Percentiles rank a stretch among this genome's conserved stretches.
These are phyloP conservation scores for Coemansia erecta DNA, from an alignment of 192 early-diverging fungal genomes.

Conservation along the genomic window DNA sequence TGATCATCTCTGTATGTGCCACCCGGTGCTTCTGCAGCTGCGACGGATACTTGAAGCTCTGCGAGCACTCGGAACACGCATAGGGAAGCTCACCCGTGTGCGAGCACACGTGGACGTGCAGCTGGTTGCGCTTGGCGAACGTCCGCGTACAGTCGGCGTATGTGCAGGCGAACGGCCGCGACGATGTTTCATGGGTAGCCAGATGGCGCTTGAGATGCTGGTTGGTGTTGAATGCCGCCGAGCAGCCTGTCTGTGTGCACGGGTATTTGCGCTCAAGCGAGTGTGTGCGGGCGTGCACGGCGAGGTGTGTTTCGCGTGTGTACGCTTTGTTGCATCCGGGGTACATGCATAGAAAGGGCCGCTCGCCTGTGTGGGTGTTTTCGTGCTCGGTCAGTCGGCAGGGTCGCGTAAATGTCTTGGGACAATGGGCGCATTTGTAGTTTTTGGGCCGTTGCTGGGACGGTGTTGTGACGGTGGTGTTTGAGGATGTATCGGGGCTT, in stretches of 20 bases:
- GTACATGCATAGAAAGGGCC: constrained; percentile 69
- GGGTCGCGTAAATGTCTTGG: constrained; percentile 23
- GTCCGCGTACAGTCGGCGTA: constrained; percentile 23
- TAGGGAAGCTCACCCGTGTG: constrained; percentile 49
- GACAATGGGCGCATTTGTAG: constrained; percentile 26
- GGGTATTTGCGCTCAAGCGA: constrained; percentile 14
- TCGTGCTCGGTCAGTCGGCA: constrained; percentile 57
- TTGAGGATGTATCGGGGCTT: not conserved
- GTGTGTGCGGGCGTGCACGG: constrained; percentile 29
- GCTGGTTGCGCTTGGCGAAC: constrained; percentile 52
- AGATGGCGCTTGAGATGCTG: constrained; percentile 56
- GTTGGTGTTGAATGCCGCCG: constrained; percentile 42
- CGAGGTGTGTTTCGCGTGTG: constrained; percentile 47
- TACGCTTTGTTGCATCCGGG: constrained; percentile 73
- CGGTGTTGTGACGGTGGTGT: constrained; percentile 3
- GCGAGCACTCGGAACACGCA: constrained; percentile 27
- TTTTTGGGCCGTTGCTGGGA: constrained; percentile 10
- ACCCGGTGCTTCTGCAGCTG: constrained; percentile 34
- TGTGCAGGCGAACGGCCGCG: constrained; percentile 38
- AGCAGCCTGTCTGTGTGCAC: constrained; percentile 28
- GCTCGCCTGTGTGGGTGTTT: constrained; percentile 70
- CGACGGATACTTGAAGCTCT: constrained; percentile 45
- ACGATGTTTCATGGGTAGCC: constrained; percentile 25
- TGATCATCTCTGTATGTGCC: constrained; percentile 14
- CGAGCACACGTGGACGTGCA: constrained; percentile 36